Conservation (phyloP, 2,329 filamentous ascomycete genomes). For the Laburnicola sp. region DNA sequence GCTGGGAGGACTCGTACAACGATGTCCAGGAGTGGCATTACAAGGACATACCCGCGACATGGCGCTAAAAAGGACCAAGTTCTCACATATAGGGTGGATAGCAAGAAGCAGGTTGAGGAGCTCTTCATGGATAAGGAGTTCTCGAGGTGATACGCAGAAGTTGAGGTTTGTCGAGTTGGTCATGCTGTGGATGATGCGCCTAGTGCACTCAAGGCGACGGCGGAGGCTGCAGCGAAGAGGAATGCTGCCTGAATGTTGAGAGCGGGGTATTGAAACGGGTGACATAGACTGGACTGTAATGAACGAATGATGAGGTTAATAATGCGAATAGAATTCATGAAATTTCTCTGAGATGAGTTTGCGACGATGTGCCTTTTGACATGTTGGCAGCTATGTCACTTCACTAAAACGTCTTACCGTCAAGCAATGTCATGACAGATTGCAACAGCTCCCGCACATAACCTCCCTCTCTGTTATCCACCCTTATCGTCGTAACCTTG, state of each 20-base stretch:
- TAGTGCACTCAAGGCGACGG: constrained; percentile 67
- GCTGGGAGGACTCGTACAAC: constrained; percentile 78
- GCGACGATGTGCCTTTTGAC: too few species aligned
- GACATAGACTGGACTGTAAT: too few species aligned
- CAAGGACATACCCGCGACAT: constrained; percentile 67
- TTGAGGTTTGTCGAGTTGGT: constrained; percentile 79
- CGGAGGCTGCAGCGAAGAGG: constrained; percentile 68
- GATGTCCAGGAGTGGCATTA: constrained; percentile 77
- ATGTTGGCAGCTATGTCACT: too few species aligned
- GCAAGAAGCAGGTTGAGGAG: constrained; percentile 66
- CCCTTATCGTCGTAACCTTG: too few species aligned
- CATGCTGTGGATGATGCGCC: constrained; percentile 81
- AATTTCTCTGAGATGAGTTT: too few species aligned
- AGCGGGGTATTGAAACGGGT: background rate
- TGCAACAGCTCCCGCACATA: too few species aligned
- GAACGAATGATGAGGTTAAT: too few species aligned
- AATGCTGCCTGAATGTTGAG: constrained; percentile 51
- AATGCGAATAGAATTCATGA: too few species aligned
- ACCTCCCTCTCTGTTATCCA: too few species aligned
- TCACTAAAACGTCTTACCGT: too few species aligned
- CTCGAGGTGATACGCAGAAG: constrained; percentile 40
- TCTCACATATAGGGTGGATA: constrained; percentile 69
- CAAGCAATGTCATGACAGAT: too few species aligned
- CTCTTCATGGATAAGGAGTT: constrained; percentile 69
- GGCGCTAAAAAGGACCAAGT: constrained; percentile 62